Conservation (phyloP, 345 rosid species). For the Laguncularia racemosa region DNA sequence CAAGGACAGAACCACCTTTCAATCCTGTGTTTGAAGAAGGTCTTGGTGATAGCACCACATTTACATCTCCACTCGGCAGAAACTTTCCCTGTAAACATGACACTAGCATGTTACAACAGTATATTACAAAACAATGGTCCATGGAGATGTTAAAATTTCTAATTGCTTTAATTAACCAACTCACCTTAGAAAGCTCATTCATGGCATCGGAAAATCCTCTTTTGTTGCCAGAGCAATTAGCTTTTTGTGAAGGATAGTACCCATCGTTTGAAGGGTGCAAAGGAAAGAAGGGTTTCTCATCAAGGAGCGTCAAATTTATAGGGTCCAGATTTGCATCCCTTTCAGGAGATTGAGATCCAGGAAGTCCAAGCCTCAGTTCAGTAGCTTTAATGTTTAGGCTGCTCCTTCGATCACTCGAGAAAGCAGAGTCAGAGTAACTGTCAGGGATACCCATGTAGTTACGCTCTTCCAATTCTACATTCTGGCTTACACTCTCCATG, state of each 20-base stretch:
- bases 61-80: conserved; percentile 27
- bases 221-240: conserved; percentile 48
- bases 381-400: conserved; percentile 54
- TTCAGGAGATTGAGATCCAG: conserved; percentile 59
- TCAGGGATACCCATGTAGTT: conserved; percentile 49
- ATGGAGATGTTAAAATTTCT: too few relatives aligned
- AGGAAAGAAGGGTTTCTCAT: conserved; percentile 59
- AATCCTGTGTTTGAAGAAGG: conserved; percentile 36
- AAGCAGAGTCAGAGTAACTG: conserved; percentile 24
- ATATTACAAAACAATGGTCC: too few relatives aligned
- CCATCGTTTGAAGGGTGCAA: conserved; percentile 44
- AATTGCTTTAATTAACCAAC: conserved; percentile 2
- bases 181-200: conserved; percentile 49
- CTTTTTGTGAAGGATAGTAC: conserved; percentile 30
- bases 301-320: conserved; percentile 21
- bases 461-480: conserved; percentile 26
- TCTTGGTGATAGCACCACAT: conserved; percentile 35
- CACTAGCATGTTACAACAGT: too few relatives aligned
- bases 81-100: conserved; percentile 34
- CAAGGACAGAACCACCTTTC: conserved; percentile 39
- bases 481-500: conserved; percentile 32
- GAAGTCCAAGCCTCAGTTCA: conserved; percentile 68
- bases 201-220: conserved; percentile 66
- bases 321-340: conserved; percentile 29
- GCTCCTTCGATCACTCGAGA: conserved; percentile 19